Percentiles rank a stretch among this genome's conserved stretches.
Conservation (phyloP, 176 grass and related monocot species). For the Areca catechu region DNA sequence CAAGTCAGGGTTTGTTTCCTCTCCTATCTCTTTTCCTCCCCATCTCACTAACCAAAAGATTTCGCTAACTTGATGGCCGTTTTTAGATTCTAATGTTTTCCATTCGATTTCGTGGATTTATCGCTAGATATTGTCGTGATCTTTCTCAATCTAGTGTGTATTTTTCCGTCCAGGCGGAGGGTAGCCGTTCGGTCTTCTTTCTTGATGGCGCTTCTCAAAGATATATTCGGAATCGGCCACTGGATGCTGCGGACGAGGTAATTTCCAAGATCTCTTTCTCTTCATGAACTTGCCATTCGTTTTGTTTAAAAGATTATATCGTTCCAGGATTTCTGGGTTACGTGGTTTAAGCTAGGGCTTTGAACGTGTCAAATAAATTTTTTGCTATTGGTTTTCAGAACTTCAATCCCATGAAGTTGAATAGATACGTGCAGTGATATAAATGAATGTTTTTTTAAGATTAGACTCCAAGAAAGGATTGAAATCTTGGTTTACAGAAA, state of each 20-base stretch:
- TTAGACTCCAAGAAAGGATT: too few species aligned
- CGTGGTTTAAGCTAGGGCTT: too few species aligned
- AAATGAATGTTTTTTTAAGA: too few species aligned
- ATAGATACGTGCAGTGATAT: too few species aligned
- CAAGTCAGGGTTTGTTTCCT: conserved; percentile 1
- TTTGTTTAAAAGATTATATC: too few species aligned
- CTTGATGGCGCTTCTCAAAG: conserved; percentile 1
- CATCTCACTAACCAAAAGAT: too few species aligned
- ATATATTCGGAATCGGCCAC: not conserved
- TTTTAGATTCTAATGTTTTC: not conserved
- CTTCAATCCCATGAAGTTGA: too few species aligned
- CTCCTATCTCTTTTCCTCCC: not conserved
- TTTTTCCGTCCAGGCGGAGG: conserved; percentile 3
- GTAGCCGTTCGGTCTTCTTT: conserved; percentile 3
- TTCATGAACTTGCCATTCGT: too few species aligned
- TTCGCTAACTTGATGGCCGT: not conserved
- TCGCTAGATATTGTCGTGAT: not conserved
- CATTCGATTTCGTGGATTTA: not conserved
- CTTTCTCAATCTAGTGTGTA: not conserved
- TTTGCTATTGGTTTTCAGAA: too few species aligned
- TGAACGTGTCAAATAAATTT: too few species aligned
- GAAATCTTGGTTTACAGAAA: too few species aligned
- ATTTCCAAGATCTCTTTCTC: not conserved
- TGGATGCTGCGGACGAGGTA: not conserved
- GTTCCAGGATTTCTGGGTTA: too few species aligned